Percentiles rank a stretch among this genome's conserved stretches.
Evolutionary conservation across 2,329 filamentous ascomycete genomes (phyloP).

Genomic region (Stromatinia cepivora): DNA sequence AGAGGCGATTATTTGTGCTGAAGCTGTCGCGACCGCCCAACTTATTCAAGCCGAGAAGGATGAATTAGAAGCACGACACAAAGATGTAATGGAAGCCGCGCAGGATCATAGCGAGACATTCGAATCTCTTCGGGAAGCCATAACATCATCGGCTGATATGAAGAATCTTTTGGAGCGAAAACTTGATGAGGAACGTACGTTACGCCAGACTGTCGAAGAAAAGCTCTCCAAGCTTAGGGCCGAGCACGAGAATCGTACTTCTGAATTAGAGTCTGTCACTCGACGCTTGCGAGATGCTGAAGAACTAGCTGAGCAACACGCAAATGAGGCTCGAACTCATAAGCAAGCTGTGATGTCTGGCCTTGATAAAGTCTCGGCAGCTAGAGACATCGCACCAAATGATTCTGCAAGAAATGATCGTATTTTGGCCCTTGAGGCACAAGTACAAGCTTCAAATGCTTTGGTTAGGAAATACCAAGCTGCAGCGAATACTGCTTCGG

Average conservation of each 20-base stretch:
- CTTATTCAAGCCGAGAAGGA: conserved; percentile 84
- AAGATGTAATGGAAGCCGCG: conserved; percentile 64
- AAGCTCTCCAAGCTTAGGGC: conserved; percentile 74
- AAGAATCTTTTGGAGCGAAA: conserved; percentile 75
- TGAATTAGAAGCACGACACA: conserved; percentile 68
- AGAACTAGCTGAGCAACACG: conserved; percentile 82
- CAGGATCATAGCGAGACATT: conserved; percentile 72
- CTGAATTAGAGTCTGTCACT: conserved; percentile 73
- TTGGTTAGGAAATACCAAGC: conserved; percentile 86
- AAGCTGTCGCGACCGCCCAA: conserved; percentile 72
- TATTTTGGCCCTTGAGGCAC: conserved; percentile 71
- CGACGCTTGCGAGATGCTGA: conserved; percentile 81
- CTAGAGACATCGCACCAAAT: conserved; percentile 52
- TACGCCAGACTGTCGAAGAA: conserved; percentile 71
- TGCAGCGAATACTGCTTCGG: conserved; percentile 81
- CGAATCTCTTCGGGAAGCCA: conserved; percentile 71
- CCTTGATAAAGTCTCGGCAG: conserved; percentile 66
- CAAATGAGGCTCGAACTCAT: conserved; percentile 83
- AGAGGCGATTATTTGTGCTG: conserved; percentile 73
- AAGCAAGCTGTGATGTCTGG: conserved; percentile 80
- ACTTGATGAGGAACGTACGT: conserved; percentile 77
- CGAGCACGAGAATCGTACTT: conserved; percentile 78
- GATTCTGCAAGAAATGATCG: conserved; percentile 62
- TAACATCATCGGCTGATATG: conserved; percentile 77
- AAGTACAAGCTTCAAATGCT: conserved; percentile 74